These are phyloP conservation scores for Xylaria telfairii DNA, from an alignment of 495 filamentous ascomycete genomes.

Conservation along the genomic window DNA sequence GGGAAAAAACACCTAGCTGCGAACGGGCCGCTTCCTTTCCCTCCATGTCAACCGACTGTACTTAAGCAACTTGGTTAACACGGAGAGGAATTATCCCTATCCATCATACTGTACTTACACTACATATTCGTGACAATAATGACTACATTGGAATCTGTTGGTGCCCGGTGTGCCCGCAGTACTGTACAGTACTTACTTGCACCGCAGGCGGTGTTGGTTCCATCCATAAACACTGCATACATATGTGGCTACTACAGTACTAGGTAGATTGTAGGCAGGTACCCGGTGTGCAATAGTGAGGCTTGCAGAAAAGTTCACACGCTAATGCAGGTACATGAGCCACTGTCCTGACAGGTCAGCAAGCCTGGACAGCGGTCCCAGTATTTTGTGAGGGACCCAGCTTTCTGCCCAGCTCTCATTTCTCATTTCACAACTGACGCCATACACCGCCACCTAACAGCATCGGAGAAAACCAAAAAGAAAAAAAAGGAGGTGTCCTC, in stretches of 20 bases:
- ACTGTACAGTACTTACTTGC: too few species aligned
- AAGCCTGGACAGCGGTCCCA: too few species aligned
- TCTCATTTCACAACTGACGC: constrained; percentile 22
- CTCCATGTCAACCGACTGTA: not conserved
- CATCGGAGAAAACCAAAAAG: not conserved
- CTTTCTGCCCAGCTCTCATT: too few species aligned
- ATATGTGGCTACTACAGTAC: not conserved
- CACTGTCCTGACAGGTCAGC: not conserved
- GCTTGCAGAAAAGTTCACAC: not conserved
- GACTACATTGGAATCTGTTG: too few species aligned
- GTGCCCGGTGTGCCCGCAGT: not conserved
- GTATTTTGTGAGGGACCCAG: not conserved
- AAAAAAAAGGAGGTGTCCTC: not conserved
- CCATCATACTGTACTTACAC: not conserved
- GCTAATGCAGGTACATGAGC: constrained; percentile 26
- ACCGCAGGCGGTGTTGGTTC: not conserved
- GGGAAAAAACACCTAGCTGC: not conserved
- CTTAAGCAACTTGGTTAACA: too few species aligned
- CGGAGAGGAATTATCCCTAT: not conserved
- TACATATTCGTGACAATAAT: not conserved
- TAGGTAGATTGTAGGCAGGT: too few species aligned
- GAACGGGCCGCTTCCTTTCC: not conserved
- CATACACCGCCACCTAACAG: constrained; percentile 15
- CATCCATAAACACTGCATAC: not conserved
- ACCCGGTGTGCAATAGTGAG: not conserved